Evolutionary conservation across 176 grass and related monocot species (phyloP).

Genomic region (Paspalum notatum): DNA sequence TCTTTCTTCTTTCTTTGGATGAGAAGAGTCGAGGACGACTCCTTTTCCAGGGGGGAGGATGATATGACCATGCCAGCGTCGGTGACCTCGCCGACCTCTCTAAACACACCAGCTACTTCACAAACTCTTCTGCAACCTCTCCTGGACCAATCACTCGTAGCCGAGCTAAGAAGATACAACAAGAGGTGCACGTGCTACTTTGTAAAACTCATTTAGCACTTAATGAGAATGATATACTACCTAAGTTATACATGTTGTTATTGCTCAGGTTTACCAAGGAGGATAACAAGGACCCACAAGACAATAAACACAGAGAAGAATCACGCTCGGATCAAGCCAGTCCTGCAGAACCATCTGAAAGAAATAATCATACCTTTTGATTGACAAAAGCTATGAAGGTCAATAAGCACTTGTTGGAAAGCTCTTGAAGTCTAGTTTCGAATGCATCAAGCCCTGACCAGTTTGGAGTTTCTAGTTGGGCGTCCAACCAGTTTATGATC

Average conservation of each 20-base stretch:
- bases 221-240: not conserved
- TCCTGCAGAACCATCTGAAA: too few relatives aligned
- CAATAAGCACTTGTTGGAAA: not conserved
- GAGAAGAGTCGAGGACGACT: too few relatives aligned
- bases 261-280: not conserved
- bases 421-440: not conserved
- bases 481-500: not conserved
- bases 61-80: too few relatives aligned
- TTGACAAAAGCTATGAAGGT: not conserved
- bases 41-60: too few relatives aligned
- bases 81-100: too few relatives aligned
- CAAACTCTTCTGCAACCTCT: too few relatives aligned
- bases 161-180: not conserved
- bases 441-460: not conserved
- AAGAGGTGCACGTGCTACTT: not conserved
- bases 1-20: too few relatives aligned
- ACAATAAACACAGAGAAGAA: not conserved
- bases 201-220: not conserved
- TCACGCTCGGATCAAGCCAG: not conserved
- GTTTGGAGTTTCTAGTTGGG: not conserved
- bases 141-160: not conserved
- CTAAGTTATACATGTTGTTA: not conserved
- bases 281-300: not conserved
- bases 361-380: not conserved
- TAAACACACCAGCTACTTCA: too few relatives aligned